Evolutionary conservation across 495 filamentous ascomycete species (phyloP), one percentile per base, ranked within the genome.

Genomic region (Aspergillus sclerotiicarbonarius): DNA sequence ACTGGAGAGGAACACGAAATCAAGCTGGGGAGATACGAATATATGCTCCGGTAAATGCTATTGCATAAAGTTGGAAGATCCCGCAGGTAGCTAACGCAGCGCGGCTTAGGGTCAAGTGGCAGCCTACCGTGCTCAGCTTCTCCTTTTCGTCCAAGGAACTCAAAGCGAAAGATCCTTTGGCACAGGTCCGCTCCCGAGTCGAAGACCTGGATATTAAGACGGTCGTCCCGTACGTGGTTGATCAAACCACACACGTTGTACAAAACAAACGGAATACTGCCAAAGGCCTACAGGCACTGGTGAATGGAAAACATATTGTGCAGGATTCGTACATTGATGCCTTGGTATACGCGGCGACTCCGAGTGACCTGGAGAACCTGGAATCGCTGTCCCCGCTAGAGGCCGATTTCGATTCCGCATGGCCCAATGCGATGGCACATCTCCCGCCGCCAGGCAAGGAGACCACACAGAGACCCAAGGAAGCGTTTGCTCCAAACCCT

Each of bases 171-270:
- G 88, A 91, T 18, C 82, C 87, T 49, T 72, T 88, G 12, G 78
- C 73, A 2, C 80, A 70, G 16, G 74, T 88, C 19, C 82, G 84
- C 57, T 77, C 81, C 31, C 81, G 80, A 44, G 78, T 96, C 8
- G 90, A 92, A 65, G 82, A 84, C 54, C 81, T 95, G 30, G 95
- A 96, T 70, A 88, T 98, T 67, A 98, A 98, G 66, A 85, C 88
- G 16, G 75, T 89, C 43, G 76, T 81, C 18, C 84, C 87, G 15
- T 98, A 90, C 67, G 76, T 91, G 3, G 68, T 80, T 37, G 82
- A 72, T 41, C 70, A 78, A 0, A 97, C 94, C 0, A 95, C 93
- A 0, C 92, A 98, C 69, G 87, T 96, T 18, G 86, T 98, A 18
- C 85, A 90, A 15, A 87, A 83, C 67, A 97, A 96, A 71, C 82